Evolutionary conservation across 345 rosid genomes (phyloP).

Genomic region (Linum trigynum): DNA sequence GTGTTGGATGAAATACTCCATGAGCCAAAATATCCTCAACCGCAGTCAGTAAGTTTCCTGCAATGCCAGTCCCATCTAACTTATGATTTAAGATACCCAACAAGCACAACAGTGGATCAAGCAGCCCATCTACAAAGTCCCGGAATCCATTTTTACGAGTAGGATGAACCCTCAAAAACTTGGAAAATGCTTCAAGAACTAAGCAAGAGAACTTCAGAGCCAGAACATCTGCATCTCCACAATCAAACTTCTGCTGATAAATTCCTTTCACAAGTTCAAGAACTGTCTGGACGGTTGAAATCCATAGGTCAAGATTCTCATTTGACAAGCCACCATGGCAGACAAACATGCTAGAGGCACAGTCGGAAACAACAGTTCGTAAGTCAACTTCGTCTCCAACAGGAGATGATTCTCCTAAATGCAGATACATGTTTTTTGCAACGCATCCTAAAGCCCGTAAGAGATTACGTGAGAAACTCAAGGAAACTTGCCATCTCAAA

Average conservation of each 20-base stretch:
- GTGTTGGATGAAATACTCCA: conserved; percentile 67
- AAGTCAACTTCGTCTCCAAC: conserved; percentile 40
- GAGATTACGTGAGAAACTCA: conserved; percentile 45
- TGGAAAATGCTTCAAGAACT: conserved; percentile 72
- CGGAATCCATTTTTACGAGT: conserved; percentile 60
- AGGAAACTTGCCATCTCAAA: conserved; percentile 38
- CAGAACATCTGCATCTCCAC: conserved; percentile 28
- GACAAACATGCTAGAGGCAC: conserved; percentile 51
- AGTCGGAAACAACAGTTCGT: conserved; percentile 40
- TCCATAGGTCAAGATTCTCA: conserved; percentile 66
- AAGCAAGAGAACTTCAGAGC: conserved; percentile 47
- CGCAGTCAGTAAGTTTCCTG: conserved; percentile 33
- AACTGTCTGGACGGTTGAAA: conserved; percentile 40
- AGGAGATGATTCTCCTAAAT: conserved; percentile 17
- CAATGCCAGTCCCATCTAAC: conserved; percentile 17
- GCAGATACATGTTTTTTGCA: conserved; percentile 23
- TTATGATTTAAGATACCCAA: conserved; percentile 35
- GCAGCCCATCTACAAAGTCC: conserved; percentile 59
- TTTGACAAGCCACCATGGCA: conserved; percentile 45
- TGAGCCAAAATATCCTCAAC: conserved; percentile 54
- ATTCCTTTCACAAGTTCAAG: conserved; percentile 41
- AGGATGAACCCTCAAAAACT: conserved; percentile 67
- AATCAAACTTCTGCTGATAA: conserved; percentile 33
- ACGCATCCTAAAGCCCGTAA: conserved; percentile 41
- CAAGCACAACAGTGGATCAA: conserved; percentile 53